phyloP scores from a whole-genome alignment of 108 stramenopile species.

The Skeletonema potamos region DNA sequence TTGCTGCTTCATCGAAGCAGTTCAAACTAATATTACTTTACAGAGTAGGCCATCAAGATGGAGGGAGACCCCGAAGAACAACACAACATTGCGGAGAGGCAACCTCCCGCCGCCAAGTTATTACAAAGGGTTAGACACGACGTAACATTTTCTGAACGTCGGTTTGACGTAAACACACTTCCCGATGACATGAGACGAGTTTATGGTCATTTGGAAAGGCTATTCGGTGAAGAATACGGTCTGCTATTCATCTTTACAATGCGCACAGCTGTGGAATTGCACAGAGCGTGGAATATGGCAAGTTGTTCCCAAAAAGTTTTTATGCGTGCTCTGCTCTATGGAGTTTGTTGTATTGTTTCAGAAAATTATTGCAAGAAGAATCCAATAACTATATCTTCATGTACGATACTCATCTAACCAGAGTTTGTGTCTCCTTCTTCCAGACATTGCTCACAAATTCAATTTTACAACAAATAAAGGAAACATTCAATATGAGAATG shows the following conservation, averaged over 20 bases:
- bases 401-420: too few species aligned
- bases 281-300: conserved; percentile 60
- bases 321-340: too few species aligned
- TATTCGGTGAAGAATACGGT: conserved; percentile 50
- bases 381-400: too few species aligned
- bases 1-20: too few species aligned
- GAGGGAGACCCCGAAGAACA: not conserved
- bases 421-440: conserved; percentile 12
- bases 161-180: conserved; percentile 41
- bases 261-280: conserved; percentile 51
- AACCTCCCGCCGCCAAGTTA: not conserved
- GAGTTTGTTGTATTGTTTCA: too few species aligned
- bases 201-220: conserved; percentile 16
- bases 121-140: conserved; percentile 12
- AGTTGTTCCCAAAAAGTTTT: not conserved
- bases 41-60: not conserved
- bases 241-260: conserved; percentile 42
- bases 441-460: not conserved
- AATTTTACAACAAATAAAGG: not conserved
- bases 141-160: conserved; percentile 14
- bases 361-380: too few species aligned
- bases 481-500: conserved; percentile 35
- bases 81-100: not conserved
- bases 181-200: conserved; percentile 48
- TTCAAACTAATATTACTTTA: too few species aligned